Evolutionary conservation across 345 rosid genomes (phyloP).

Genomic region (Eutrema japonicum): DNA sequence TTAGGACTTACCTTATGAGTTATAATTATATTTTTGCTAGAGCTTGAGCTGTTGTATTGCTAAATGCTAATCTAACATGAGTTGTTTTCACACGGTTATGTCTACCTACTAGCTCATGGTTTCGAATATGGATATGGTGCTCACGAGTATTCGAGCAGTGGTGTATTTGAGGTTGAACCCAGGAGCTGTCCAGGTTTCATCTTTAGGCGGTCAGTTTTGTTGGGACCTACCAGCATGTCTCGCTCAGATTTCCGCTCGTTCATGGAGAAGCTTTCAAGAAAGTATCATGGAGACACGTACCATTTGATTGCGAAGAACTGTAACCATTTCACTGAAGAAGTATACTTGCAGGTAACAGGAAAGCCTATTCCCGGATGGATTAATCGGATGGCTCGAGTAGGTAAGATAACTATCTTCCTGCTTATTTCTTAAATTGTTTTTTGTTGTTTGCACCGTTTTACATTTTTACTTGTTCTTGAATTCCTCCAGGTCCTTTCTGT

Average conservation of each 20-base stretch:
- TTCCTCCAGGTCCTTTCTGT: constrained; percentile 81
- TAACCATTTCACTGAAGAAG: constrained; percentile 93
- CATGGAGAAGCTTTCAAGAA: constrained; percentile 76
- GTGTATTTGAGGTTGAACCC: constrained; percentile 96
- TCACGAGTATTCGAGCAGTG: constrained; percentile 84
- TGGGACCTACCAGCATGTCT: constrained; percentile 77
- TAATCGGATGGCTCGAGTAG: constrained; percentile 84
- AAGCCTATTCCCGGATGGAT: constrained; percentile 97
- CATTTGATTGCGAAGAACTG: constrained; percentile 96
- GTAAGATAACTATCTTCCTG: constrained; percentile 48
- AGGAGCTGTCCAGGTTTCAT: constrained; percentile 93
- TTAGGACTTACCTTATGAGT: constrained; percentile 7
- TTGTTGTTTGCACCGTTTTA: constrained; percentile 5
- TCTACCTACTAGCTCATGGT: constrained; percentile 60
- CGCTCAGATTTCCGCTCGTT: constrained; percentile 72
- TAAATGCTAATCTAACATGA: constrained; percentile 7
- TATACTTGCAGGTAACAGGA: constrained; percentile 72
- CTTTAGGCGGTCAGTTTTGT: constrained; percentile 75
- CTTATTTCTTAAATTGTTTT: background rate
- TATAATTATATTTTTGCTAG: background rate
- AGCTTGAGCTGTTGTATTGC: background rate
- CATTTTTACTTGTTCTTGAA: constrained; percentile 33
- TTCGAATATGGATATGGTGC: constrained; percentile 94
- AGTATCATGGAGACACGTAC: constrained; percentile 84
- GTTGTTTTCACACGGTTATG: constrained; percentile 6